Conservation (phyloP, 2,329 filamentous ascomycete genomes). For the Thielaviopsis musarum region DNA sequence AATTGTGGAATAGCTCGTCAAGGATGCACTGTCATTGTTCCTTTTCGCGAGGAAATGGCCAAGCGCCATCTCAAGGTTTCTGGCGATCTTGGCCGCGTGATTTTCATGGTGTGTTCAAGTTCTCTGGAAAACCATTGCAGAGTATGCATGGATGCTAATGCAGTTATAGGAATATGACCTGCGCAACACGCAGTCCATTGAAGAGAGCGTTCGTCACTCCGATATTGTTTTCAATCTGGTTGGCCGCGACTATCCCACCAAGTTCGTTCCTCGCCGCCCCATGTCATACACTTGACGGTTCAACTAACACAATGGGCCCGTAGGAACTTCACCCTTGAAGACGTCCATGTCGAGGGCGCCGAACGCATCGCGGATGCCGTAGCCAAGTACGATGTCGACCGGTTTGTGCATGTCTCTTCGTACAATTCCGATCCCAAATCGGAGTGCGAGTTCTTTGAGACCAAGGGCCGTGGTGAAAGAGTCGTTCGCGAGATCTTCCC, state of each 20-base stretch:
- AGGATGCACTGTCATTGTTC: slow-evolving; percentile 87
- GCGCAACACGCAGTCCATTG: slow-evolving; percentile 84
- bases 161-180: slow-evolving; percentile 72
- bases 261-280: slow-evolving; percentile 36
- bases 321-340: slow-evolving; percentile 83
- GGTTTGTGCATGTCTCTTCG: slow-evolving; percentile 91
- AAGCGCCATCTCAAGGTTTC: slow-evolving; percentile 93
- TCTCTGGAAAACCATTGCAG: background rate
- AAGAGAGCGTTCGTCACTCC: slow-evolving; percentile 90
- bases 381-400: slow-evolving; percentile 94
- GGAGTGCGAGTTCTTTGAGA: slow-evolving; percentile 73
- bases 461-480: slow-evolving; percentile 73
- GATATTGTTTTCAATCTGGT: slow-evolving; percentile 96
- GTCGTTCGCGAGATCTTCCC: slow-evolving; percentile 81
- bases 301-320: slow-evolving; percentile 14
- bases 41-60: slow-evolving; percentile 92
- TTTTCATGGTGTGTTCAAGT: slow-evolving; percentile 58
- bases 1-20: slow-evolving; percentile 46
- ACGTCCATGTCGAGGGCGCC: slow-evolving; percentile 84
- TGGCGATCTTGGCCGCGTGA: slow-evolving; percentile 81
- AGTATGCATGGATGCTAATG: background rate
- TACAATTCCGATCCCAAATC: slow-evolving; percentile 76
- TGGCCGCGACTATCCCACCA: slow-evolving; percentile 88
- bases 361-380: slow-evolving; percentile 86
- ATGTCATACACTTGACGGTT: background rate